These are phyloP conservation scores for Tubosaeta sp. DNA, from an alignment of 768 basidiomycete species.

Conservation along the genomic window DNA sequence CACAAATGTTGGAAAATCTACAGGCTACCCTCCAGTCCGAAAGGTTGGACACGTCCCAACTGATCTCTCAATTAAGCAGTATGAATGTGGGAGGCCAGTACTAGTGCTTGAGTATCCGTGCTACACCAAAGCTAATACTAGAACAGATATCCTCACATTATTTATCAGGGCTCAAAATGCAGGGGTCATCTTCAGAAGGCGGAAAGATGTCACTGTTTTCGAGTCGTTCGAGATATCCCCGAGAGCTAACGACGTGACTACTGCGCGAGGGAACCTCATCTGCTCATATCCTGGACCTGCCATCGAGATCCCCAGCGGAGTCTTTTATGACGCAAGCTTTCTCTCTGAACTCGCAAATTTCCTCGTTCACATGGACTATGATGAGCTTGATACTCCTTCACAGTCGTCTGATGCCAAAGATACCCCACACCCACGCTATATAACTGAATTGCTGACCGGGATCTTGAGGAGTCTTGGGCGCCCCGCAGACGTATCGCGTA, in stretches of 20 bases:
- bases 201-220: constrained; percentile 5
- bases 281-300: constrained; percentile 44
- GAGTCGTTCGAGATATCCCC: constrained; percentile 39
- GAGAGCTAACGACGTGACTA: no score
- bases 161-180: constrained; percentile 45
- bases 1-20: constrained; percentile 23
- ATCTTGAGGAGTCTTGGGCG: constrained; percentile 37
- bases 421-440: constrained; percentile 31
- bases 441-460: constrained; percentile 43
- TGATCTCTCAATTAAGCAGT: background rate
- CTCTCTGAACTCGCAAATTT: constrained; percentile 35
- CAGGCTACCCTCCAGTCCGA: background rate
- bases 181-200: constrained; percentile 35
- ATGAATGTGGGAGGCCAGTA: constrained; percentile 24
- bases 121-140: background rate
- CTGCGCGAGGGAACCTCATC: constrained; percentile 34
- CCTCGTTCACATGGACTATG: constrained; percentile 29
- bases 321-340: constrained; percentile 22
- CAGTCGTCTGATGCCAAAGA: constrained; percentile 10
- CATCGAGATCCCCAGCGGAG: constrained; percentile 27
- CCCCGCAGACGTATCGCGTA: constrained; percentile 1
- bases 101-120: background rate
- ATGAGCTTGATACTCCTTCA: constrained; percentile 24
- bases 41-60: background rate
- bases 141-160: constrained; percentile 35